phyloP scores from a whole-genome alignment of 2,329 filamentous ascomycete genomes.

The Hypoxylon sp. region DNA sequence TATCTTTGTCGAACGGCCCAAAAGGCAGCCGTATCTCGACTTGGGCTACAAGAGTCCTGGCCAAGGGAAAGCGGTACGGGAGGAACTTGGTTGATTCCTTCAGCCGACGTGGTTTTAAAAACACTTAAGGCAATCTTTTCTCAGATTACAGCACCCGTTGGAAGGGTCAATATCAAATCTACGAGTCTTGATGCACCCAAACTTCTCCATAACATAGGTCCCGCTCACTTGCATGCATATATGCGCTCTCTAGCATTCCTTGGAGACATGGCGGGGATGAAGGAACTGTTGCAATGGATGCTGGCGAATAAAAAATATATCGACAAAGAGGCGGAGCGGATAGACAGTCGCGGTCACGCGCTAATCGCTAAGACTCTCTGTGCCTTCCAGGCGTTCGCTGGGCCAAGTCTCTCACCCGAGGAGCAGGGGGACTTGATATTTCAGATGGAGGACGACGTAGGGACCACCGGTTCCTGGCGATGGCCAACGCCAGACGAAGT shows the following conservation, averaged over 20 bases:
- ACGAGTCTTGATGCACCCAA: constrained; percentile 45
- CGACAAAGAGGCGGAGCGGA: constrained; percentile 54
- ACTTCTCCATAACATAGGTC: constrained; percentile 62
- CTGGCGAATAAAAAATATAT: constrained; percentile 60
- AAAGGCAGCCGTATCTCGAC: constrained; percentile 50
- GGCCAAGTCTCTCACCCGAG: constrained; percentile 58
- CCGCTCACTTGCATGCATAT: constrained; percentile 69
- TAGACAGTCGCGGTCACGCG: constrained; percentile 50
- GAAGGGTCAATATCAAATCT: constrained; percentile 11
- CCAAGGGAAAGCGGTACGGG: constrained; percentile 2
- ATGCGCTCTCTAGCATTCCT: constrained; percentile 74
- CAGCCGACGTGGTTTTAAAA: constrained; percentile 15
- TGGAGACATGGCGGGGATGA: constrained; percentile 72
- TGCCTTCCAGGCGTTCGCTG: constrained; percentile 65
- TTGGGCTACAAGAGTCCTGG: constrained; percentile 27
- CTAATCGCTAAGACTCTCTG: constrained; percentile 59
- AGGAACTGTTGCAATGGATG: constrained; percentile 72
- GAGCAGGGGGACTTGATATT: constrained; percentile 39
- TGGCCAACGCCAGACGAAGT: constrained; percentile 53
- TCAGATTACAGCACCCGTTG: constrained; percentile 50
- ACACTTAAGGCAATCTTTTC: constrained; percentile 43
- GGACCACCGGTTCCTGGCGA: constrained; percentile 45
- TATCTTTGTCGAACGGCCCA: constrained; percentile 56
- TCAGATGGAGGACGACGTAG: constrained; percentile 42
- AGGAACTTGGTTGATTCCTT: constrained; percentile 35